phyloP scores from a whole-genome alignment of 345 rosid species.

The Turnera subulata region DNA sequence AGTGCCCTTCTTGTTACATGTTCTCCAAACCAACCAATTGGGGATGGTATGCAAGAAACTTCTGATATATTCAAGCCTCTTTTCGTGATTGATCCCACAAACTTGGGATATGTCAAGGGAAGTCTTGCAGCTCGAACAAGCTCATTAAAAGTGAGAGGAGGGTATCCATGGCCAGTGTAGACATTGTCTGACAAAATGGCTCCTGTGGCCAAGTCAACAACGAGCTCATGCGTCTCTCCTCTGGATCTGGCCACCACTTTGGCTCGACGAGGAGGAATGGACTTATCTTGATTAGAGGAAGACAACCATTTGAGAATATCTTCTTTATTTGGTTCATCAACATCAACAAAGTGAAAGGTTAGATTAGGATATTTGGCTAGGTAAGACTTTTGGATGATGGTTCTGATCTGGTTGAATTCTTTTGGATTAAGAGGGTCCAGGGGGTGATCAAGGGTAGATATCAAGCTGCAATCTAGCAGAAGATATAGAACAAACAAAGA shows the following conservation, averaged over 20 bases:
- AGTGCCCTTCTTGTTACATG: slow-evolving; percentile 38
- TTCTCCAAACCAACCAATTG: slow-evolving; percentile 79
- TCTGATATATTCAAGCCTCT: slow-evolving; percentile 53
- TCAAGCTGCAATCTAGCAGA: slow-evolving; percentile 25
- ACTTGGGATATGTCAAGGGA: slow-evolving; percentile 41
- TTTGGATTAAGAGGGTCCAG: slow-evolving; percentile 55
- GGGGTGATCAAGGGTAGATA: slow-evolving; percentile 45
- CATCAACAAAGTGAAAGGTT: slow-evolving; percentile 59
- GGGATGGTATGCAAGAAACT: slow-evolving; percentile 64
- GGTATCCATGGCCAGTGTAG: slow-evolving; percentile 55
- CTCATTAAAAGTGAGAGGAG: slow-evolving; percentile 52
- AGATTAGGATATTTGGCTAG: slow-evolving; percentile 37
- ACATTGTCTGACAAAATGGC: slow-evolving; percentile 32
- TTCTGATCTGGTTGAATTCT: slow-evolving; percentile 51
- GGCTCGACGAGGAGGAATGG: slow-evolving; percentile 42
- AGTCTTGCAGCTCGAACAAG: slow-evolving; percentile 41
- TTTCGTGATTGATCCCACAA: slow-evolving; percentile 36
- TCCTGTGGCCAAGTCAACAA: slow-evolving; percentile 38
- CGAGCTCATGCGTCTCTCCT: slow-evolving; percentile 47
- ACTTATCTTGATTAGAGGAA: slow-evolving; percentile 6
- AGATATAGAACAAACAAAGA: slow-evolving; percentile 25
- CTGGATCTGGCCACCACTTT: slow-evolving; percentile 49
- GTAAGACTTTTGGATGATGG: slow-evolving; percentile 37
- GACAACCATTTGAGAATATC: slow-evolving; percentile 52
- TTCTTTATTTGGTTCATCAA: slow-evolving; percentile 69